Conservation (phyloP, 345 rosid species). For the Arabis alpina region DNA sequence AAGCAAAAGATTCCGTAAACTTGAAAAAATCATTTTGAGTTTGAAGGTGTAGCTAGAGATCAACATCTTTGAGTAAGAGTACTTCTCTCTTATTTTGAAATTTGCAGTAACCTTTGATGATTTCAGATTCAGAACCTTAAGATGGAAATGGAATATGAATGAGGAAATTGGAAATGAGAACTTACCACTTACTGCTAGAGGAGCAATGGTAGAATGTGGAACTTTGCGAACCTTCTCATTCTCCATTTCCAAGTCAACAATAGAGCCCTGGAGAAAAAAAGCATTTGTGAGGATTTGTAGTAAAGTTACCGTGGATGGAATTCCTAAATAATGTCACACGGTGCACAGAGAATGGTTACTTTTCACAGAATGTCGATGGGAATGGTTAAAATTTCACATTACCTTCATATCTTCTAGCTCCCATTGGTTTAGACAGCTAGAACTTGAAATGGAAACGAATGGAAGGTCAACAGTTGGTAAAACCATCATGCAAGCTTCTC, state of each 20-base stretch:
- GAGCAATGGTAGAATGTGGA: slow-evolving; percentile 65
- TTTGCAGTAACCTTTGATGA: background rate
- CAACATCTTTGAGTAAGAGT: background rate
- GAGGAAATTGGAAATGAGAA: background rate
- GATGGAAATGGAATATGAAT: slow-evolving; percentile 13
- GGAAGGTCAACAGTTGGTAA: slow-evolving; percentile 69
- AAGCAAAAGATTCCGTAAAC: background rate
- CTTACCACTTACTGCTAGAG: slow-evolving; percentile 89
- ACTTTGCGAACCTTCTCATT: slow-evolving; percentile 69
- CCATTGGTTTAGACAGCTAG: slow-evolving; percentile 52
- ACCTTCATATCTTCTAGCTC: slow-evolving; percentile 70
- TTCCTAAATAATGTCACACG: slow-evolving; percentile 1
- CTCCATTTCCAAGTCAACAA: slow-evolving; percentile 59
- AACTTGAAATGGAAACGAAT: slow-evolving; percentile 59
- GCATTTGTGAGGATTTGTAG: background rate
- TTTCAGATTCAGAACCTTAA: background rate
- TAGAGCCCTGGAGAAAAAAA: slow-evolving; percentile 50
- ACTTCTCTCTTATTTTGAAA: too few relatives aligned
- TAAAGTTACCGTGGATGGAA: background rate
- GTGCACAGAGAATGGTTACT: background rate
- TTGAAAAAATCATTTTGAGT: slow-evolving; percentile 2
- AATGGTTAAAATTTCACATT: slow-evolving; percentile 18
- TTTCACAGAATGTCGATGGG: background rate
- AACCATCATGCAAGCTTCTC: slow-evolving; percentile 83
- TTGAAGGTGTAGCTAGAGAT: slow-evolving; percentile 8